These are phyloP conservation scores for Domatiomyces globalis DNA, from an alignment of 2,329 filamentous ascomycete species.

Conservation along the genomic window DNA sequence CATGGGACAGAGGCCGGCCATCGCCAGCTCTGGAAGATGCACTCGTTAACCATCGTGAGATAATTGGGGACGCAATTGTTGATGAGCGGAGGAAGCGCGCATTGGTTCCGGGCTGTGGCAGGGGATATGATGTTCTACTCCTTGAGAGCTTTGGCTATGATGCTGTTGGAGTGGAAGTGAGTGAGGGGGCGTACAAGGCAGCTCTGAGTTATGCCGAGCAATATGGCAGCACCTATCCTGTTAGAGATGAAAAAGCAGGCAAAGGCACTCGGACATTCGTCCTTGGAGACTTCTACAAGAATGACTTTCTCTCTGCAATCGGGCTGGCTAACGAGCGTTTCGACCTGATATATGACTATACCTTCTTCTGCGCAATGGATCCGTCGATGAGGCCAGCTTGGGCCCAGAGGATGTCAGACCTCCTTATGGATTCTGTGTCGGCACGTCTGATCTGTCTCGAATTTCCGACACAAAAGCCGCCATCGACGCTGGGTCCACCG, in stretches of 20 bases:
- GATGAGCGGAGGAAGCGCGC: slow-evolving; percentile 40
- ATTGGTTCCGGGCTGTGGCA: slow-evolving; percentile 68
- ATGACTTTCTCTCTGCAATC: slow-evolving; percentile 28
- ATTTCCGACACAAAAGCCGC: slow-evolving; percentile 60
- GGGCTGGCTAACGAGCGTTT: slow-evolving; percentile 24
- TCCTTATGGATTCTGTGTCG: slow-evolving; percentile 34
- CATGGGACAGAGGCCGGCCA: slow-evolving; percentile 46
- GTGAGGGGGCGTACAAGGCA: slow-evolving; percentile 33
- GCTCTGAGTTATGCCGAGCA: slow-evolving; percentile 24
- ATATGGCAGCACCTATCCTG: slow-evolving; percentile 22
- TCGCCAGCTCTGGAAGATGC: slow-evolving; percentile 46
- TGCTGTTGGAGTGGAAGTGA: slow-evolving; percentile 59
- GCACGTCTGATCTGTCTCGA: slow-evolving; percentile 54
- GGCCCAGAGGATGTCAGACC: slow-evolving; percentile 40
- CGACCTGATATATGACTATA: slow-evolving; percentile 48
- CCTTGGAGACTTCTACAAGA: slow-evolving; percentile 32
- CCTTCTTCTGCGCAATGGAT: slow-evolving; percentile 48
- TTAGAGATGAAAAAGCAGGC: slow-evolving; percentile 24
- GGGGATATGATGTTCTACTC: slow-evolving; percentile 66
- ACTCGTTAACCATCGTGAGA: slow-evolving; percentile 27
- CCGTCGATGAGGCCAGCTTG: slow-evolving; percentile 42
- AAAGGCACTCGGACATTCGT: slow-evolving; percentile 29
- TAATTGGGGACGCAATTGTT: slow-evolving; percentile 25
- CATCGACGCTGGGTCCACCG: slow-evolving; percentile 54
- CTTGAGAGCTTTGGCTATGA: slow-evolving; percentile 64